Conservation (phyloP, 257 asterid species). For the Plantago major region DNA sequence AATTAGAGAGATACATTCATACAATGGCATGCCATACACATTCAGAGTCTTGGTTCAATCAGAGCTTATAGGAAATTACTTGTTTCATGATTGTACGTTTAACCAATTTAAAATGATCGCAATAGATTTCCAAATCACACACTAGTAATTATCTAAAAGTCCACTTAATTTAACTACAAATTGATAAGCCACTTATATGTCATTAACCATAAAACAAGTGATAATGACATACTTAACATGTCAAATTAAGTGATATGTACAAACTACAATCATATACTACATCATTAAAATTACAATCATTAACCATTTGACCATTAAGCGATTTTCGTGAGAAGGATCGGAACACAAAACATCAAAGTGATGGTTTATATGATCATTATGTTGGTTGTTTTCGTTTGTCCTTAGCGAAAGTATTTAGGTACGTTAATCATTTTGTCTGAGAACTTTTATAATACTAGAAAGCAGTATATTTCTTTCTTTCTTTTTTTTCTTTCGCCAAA, state of each 20-base stretch:
- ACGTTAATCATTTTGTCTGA: constrained; percentile 22
- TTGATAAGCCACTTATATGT: constrained; percentile 4
- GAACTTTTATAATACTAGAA: neutral
- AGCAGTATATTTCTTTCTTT: neutral
- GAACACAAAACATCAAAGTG: constrained; percentile 14
- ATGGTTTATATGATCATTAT: constrained; percentile 17
- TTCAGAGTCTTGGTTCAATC: too few relatives aligned
- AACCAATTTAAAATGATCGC: too few relatives aligned
- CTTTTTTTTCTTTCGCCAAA: neutral
- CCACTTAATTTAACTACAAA: neutral
- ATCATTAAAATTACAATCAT: constrained; percentile 22
- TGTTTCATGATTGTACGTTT: too few relatives aligned
- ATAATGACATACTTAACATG: constrained; percentile 28
- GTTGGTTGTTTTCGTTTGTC: constrained; percentile 40
- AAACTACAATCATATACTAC: constrained; percentile 7
- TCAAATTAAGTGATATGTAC: constrained; percentile 6
- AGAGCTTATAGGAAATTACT: too few relatives aligned
- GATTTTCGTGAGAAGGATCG: constrained; percentile 24
- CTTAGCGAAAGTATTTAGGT: constrained; percentile 3
- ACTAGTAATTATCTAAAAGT: neutral
- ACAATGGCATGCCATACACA: too few relatives aligned
- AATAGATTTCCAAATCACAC: too few relatives aligned
- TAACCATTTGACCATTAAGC: constrained; percentile 19
- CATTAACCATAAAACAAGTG: constrained; percentile 28
- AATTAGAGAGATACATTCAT: too few relatives aligned